These are phyloP conservation scores for Murraya koenigii DNA, from an alignment of 345 rosid species.

Conservation along the genomic window DNA sequence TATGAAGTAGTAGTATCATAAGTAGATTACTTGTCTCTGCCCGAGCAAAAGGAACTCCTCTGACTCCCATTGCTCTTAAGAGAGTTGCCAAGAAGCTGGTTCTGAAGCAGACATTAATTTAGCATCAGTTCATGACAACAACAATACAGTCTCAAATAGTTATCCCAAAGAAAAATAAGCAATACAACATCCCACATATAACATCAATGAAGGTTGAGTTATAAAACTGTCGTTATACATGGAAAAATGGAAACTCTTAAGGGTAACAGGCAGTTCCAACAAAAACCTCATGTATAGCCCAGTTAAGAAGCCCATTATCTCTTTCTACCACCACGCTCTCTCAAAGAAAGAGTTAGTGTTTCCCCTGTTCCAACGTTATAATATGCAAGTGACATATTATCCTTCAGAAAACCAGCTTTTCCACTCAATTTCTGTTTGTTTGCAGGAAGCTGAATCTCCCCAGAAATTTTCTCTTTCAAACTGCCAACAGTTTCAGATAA, in stretches of 20 bases:
- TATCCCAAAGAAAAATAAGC: slow-evolving; percentile 6
- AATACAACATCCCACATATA: slow-evolving; percentile 15
- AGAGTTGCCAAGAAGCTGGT: slow-evolving; percentile 22
- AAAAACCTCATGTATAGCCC: slow-evolving; percentile 15
- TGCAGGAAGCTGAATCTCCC: slow-evolving; percentile 60
- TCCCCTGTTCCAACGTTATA: slow-evolving; percentile 51
- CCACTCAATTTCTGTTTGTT: slow-evolving; percentile 69
- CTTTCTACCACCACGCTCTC: slow-evolving; percentile 71
- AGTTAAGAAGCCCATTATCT: slow-evolving; percentile 27
- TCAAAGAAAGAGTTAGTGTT: slow-evolving; percentile 41
- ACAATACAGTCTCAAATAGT: slow-evolving; percentile 7
- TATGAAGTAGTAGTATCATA: neutral
- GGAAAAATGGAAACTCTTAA: neutral
- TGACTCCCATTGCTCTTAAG: neutral
- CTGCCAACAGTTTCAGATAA: slow-evolving; percentile 55
- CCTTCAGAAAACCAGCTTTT: slow-evolving; percentile 63
- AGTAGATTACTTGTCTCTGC: slow-evolving; percentile 6
- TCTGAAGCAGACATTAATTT: slow-evolving; percentile 26
- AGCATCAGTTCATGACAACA: slow-evolving; percentile 21
- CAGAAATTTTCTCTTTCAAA: slow-evolving; percentile 65
- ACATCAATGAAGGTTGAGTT: neutral
- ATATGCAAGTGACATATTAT: slow-evolving; percentile 53
- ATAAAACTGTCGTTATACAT: neutral
- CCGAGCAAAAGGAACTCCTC: slow-evolving; percentile 11
- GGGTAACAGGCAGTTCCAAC: slow-evolving; percentile 1